Evolutionary conservation across 768 basidiomycete genomes (phyloP).

Genomic region (Lepiota subincarnata): DNA sequence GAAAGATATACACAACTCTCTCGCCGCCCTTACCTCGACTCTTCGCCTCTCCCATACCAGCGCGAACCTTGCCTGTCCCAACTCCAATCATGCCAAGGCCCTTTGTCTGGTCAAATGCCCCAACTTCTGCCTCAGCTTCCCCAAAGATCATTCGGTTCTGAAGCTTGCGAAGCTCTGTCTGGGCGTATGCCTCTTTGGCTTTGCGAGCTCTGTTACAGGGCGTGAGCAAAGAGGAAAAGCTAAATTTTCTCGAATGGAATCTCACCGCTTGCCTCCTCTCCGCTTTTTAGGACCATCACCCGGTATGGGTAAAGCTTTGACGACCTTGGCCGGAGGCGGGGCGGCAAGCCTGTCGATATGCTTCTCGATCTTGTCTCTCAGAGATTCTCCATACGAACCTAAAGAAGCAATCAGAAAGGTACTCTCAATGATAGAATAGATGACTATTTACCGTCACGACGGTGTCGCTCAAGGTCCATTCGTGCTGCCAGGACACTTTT

Average conservation of each 20-base stretch:
- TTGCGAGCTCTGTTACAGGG: constrained; percentile 73
- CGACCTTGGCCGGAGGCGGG: constrained; percentile 90
- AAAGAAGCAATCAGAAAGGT: constrained; percentile 1
- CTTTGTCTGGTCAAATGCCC: constrained; percentile 96
- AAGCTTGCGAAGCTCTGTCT: constrained; percentile 93
- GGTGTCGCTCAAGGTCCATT: constrained; percentile 87
- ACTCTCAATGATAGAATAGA: neutral
- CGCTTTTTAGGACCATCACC: constrained; percentile 96
- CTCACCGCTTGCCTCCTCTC: constrained; percentile 89
- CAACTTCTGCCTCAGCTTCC: constrained; percentile 92
- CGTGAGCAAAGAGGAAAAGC: neutral
- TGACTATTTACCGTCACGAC: constrained; percentile 63
- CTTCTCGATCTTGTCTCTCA: constrained; percentile 88
- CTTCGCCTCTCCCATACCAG: constrained; percentile 82
- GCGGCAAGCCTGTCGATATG: constrained; percentile 89
- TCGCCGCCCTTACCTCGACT: constrained; percentile 68
- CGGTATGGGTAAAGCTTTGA: constrained; percentile 90
- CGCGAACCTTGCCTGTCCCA: constrained; percentile 84
- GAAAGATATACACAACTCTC: neutral
- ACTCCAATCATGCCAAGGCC: constrained; percentile 96
- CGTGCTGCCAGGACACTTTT: constrained; percentile 87
- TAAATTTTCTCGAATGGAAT: constrained; percentile 7
- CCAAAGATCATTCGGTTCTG: constrained; percentile 98
- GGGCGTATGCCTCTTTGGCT: constrained; percentile 97
- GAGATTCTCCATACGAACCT: constrained; percentile 77